Evolutionary conservation across 2,329 filamentous ascomycete genomes (phyloP), one percentile per base, ranked within the genome.

Genomic region (Alternaria alternata): DNA sequence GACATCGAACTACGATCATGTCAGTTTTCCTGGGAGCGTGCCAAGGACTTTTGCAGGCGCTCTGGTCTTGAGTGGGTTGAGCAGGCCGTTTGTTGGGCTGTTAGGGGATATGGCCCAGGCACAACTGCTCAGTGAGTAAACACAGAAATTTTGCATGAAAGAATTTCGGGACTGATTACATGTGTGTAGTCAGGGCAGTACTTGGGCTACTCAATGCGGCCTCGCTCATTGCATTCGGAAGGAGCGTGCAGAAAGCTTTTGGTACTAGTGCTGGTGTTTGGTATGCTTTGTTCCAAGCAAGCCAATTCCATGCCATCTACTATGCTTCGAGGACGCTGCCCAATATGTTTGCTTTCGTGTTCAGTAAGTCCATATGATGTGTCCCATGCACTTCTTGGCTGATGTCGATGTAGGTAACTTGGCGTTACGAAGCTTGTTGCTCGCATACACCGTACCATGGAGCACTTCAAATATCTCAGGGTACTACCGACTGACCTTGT

Each of bases 341-440:
- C 2, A 99, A 99, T 77, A 97, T 96, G 91, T 96, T 97, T 80
- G 94, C 95, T 20, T 95, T 98, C 81, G 87, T 88, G 9, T 81
- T 97, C 59, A 92, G 90, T 94, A 83, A 79, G 89, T 84, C 36
- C 12, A 1, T 2, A 20, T 16, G 1, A 6, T 32, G 7, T 18
- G 26, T 9, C 12, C 11, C 24, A 16, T 16, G 18, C 6, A 14
- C 11, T 3, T 20, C 5, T 4, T 44, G 41, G 53, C 44, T 63
- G 3, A 65, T 28, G 5, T 24, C 5, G 2, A 20, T 24, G 1
- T 5, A 91, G 91, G 89, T 57, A 93, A 89, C 0, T 74, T 91
- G 44, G 89, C 91, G 7, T 81, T 87, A 47, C 76, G 82, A 39
- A 81, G 79, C 59, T 73, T 87, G 44, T 80, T 89, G 3, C 81